Conservation (phyloP, 495 filamentous ascomycete genomes). For the Lentithecium fluviatile region DNA sequence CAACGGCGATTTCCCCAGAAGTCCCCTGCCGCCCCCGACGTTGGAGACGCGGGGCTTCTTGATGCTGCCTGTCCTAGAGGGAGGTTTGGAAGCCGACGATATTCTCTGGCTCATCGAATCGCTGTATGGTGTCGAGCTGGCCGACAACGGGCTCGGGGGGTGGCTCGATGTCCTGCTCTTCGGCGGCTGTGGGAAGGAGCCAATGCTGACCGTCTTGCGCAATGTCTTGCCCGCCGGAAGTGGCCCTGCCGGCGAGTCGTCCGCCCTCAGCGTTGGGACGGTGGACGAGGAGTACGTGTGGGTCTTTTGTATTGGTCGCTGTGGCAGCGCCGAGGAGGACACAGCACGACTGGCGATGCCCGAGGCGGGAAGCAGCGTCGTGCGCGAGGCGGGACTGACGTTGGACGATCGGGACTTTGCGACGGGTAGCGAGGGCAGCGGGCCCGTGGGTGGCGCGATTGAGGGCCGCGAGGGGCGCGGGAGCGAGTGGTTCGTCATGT, state of each 20-base stretch:
- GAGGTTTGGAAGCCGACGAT: slow-evolving; percentile 28
- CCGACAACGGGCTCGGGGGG: slow-evolving; percentile 60
- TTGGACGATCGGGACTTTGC: slow-evolving; percentile 66
- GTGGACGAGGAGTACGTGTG: slow-evolving; percentile 37
- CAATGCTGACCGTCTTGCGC: slow-evolving; percentile 84
- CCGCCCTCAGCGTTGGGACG: slow-evolving; percentile 32
- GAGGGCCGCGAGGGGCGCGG: slow-evolving; percentile 63
- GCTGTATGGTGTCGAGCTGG: slow-evolving; percentile 36
- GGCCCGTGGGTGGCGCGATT: slow-evolving; percentile 61
- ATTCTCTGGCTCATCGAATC: slow-evolving; percentile 35
- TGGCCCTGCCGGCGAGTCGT: slow-evolving; percentile 24
- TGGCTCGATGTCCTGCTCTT: slow-evolving; percentile 57
- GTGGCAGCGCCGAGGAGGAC: slow-evolving; percentile 33
- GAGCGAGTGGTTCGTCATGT: slow-evolving; percentile 50
- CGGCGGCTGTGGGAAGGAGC: slow-evolving; percentile 88
- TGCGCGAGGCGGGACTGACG: slow-evolving; percentile 50
- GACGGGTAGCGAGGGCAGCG: slow-evolving; percentile 68
- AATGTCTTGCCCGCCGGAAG: slow-evolving; percentile 62
- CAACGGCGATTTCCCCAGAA: slow-evolving; percentile 32
- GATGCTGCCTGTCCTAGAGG: slow-evolving; percentile 43
- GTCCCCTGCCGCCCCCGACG: slow-evolving; percentile 20
- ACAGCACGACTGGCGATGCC: slow-evolving; percentile 24
- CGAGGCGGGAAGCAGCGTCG: slow-evolving; percentile 35
- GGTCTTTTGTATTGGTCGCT: slow-evolving; percentile 16
- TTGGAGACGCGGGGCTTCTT: slow-evolving; percentile 30